These are phyloP conservation scores for Blechomonas ayalai DNA, from an alignment of 208 protist genomes.

Conservation along the genomic window DNA sequence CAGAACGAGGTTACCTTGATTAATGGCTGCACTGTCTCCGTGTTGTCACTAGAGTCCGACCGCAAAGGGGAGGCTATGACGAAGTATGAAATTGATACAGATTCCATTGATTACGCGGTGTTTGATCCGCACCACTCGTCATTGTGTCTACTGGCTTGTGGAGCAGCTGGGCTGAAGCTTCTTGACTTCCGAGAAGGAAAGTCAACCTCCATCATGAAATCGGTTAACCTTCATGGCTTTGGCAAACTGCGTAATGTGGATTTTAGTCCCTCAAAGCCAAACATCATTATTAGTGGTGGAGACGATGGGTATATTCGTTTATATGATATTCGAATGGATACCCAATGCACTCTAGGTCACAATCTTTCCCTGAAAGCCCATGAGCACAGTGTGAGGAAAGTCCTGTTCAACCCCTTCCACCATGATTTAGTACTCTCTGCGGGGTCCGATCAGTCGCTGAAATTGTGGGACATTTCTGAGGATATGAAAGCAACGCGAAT, in stretches of 20 bases:
- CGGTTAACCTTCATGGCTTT: conserved; percentile 41
- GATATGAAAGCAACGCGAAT: conserved; percentile 26
- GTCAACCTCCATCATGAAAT: conserved; percentile 13
- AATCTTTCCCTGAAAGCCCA: conserved; percentile 34
- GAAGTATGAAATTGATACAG: conserved; percentile 12
- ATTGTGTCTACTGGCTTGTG: conserved; percentile 39
- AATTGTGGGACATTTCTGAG: conserved; percentile 67
- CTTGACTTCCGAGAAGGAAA: conserved; percentile 60
- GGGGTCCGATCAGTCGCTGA: conserved; percentile 65
- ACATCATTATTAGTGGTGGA: conserved; percentile 54
- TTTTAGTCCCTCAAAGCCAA: conserved; percentile 50
- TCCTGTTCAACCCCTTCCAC: conserved; percentile 82
- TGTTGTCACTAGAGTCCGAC: conserved; percentile 20
- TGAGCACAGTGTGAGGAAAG: conserved; percentile 50
- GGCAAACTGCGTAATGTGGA: conserved; percentile 40
- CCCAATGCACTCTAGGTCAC: conserved; percentile 1
- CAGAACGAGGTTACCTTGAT: conserved; percentile 48
- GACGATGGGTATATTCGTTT: conserved; percentile 62
- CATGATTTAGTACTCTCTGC: conserved; percentile 70
- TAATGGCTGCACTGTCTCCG: conserved; percentile 14
- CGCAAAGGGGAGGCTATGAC: conserved; percentile 31
- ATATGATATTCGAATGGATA: conserved; percentile 58
- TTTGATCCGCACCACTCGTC: conserved; percentile 72
- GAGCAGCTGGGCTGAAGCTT: conserved; percentile 27
- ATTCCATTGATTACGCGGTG: conserved; percentile 25